Conservation (phyloP, 2,329 filamentous ascomycete species). For the Emmonsiellopsis sp. region DNA sequence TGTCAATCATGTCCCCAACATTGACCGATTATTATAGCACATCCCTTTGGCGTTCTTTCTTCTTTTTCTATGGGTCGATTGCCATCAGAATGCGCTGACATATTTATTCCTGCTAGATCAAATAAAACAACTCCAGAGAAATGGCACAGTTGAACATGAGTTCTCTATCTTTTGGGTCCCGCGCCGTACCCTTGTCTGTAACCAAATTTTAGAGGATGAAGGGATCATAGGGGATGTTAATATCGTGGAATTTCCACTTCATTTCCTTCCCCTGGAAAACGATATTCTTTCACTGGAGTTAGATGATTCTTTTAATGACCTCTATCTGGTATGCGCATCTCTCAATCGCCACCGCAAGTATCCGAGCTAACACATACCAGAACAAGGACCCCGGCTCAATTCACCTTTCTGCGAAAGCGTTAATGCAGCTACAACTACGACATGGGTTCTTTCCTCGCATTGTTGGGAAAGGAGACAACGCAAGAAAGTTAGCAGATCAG, state of each 20-base stretch:
- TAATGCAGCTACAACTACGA: slow-evolving; percentile 88
- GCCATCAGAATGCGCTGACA: slow-evolving; percentile 54
- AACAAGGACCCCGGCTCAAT: slow-evolving; percentile 85
- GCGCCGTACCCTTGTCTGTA: slow-evolving; percentile 79
- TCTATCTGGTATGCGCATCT: slow-evolving; percentile 57
- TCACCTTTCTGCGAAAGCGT: slow-evolving; percentile 76
- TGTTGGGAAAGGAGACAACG: slow-evolving; percentile 90
- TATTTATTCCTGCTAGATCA: slow-evolving; percentile 54
- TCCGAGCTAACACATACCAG: slow-evolving; percentile 27
- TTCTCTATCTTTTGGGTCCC: slow-evolving; percentile 97
- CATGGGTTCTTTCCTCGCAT: slow-evolving; percentile 92
- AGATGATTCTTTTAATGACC: slow-evolving; percentile 73
- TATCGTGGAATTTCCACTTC: slow-evolving; percentile 75
- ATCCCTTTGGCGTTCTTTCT: slow-evolving; percentile 36
- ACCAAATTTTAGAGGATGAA: slow-evolving; percentile 83
- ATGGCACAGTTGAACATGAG: slow-evolving; percentile 84
- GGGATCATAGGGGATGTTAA: slow-evolving; percentile 89
- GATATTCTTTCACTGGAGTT: slow-evolving; percentile 88
- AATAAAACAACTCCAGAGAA: slow-evolving; percentile 78
- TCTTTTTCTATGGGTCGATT: slow-evolving; percentile 27
- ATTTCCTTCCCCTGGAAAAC: slow-evolving; percentile 83
- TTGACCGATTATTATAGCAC: slow-evolving; percentile 24
- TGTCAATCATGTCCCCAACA: slow-evolving; percentile 50
- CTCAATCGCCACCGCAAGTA: slow-evolving; percentile 1
- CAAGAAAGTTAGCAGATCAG: slow-evolving; percentile 76